Percentiles rank a stretch among this genome's conserved stretches.
phyloP scores from a whole-genome alignment of 371 early-diverging fungal genomes.

The Dinochytrium kinnereticum region DNA sequence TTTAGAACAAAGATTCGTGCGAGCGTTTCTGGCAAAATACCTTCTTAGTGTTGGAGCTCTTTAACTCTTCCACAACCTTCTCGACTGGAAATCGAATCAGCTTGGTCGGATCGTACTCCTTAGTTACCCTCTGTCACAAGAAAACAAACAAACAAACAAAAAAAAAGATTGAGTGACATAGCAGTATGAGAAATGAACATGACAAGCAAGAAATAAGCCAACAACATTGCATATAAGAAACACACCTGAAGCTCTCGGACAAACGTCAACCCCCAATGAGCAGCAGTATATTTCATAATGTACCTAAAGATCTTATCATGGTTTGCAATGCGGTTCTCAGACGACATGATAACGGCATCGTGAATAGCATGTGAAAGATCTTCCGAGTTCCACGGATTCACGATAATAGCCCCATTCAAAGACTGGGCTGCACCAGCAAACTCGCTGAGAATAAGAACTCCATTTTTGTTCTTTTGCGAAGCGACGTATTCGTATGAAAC shows the following conservation, averaged over 20 bases:
- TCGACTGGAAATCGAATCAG: conserved; percentile 53
- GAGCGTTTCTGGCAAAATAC: conserved; percentile 22
- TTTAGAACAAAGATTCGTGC: too few relatives aligned
- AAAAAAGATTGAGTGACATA: not conserved
- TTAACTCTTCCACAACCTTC: conserved; percentile 46
- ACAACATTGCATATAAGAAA: too few relatives aligned
- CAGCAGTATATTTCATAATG: conserved; percentile 97
- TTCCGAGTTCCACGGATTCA: conserved; percentile 99
- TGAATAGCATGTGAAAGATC: conserved; percentile 91
- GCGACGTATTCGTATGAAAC: conserved; percentile 94
- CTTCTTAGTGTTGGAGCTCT: conserved; percentile 44
- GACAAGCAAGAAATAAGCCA: too few relatives aligned
- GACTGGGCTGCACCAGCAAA: conserved; percentile 99
- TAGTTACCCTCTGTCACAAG: conserved; percentile 65
- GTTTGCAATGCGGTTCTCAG: conserved; percentile 77
- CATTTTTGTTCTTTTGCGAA: conserved; percentile 90
- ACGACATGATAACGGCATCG: conserved; percentile 92
- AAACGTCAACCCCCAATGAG: conserved; percentile 97
- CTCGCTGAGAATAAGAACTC: conserved; percentile 96
- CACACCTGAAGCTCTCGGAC: conserved; percentile 79
- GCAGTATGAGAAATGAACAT: too few relatives aligned
- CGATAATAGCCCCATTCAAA: conserved; percentile 93
- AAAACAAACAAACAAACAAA: not conserved
- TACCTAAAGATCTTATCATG: conserved; percentile 92
- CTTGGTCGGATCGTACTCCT: conserved; percentile 71